Conservation (phyloP, 768 basidiomycete genomes). For the Galerina marginata region DNA sequence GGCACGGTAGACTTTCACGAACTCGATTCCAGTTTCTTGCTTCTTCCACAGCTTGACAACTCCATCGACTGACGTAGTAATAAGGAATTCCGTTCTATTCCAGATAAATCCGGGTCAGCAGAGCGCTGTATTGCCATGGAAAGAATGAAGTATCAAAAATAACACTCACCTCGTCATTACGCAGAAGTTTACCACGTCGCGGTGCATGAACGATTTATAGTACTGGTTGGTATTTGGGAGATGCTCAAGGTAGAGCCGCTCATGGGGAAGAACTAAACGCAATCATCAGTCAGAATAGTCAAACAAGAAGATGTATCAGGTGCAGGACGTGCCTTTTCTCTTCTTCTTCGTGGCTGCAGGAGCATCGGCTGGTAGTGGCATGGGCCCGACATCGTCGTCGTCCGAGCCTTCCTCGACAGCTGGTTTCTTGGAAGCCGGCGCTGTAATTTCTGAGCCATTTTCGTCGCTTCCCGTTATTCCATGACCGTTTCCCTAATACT, state of each 20-base stretch:
- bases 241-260: constrained; percentile 90
- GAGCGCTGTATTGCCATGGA: neutral
- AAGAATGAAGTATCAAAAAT: neutral
- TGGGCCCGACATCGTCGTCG: constrained; percentile 86
- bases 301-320: neutral
- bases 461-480: constrained; percentile 41
- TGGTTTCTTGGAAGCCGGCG: constrained; percentile 26
- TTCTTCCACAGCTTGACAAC: constrained; percentile 99
- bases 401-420: constrained; percentile 58
- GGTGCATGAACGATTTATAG: constrained; percentile 98
- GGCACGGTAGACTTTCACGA: constrained; percentile 97
- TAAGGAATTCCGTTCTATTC: constrained; percentile 86
- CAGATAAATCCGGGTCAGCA: neutral
- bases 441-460: constrained; percentile 16
- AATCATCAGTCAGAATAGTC: constrained; percentile 12
- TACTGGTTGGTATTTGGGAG: constrained; percentile 93
- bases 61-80: constrained; percentile 95
- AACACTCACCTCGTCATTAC: constrained; percentile 81
- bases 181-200: constrained; percentile 88
- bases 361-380: constrained; percentile 74
- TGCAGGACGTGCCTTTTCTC: constrained; percentile 69
- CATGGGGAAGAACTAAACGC: constrained; percentile 84
- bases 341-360: constrained; percentile 58
- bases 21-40: constrained; percentile 93
- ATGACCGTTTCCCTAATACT: constrained; percentile 68